Conservation (phyloP, 2,329 filamentous ascomycete genomes). For the Fusarium subglutinans region DNA sequence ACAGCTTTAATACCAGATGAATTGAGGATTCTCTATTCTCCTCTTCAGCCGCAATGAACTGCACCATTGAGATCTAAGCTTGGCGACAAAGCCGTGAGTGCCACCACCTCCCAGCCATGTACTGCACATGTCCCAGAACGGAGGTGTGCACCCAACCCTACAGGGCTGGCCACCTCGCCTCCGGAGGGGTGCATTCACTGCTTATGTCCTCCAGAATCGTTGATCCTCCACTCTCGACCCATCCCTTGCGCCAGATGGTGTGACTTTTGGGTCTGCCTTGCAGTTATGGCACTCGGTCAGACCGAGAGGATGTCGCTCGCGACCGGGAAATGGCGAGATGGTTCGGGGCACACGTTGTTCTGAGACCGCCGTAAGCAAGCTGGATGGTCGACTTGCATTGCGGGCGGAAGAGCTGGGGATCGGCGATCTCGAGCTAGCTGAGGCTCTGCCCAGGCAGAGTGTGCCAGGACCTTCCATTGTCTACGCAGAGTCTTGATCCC, state of each 20-base stretch:
- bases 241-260: neutral
- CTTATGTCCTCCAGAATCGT: neutral
- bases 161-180: neutral
- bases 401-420: neutral
- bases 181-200: neutral
- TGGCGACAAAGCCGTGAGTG: neutral
- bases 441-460: neutral
- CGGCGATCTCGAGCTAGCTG: neutral
- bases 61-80: neutral
- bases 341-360: neutral
- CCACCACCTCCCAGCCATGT: neutral
- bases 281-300: neutral
- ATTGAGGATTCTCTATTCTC: neutral
- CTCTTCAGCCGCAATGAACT: neutral
- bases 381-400: neutral
- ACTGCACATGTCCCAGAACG: neutral
- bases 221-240: neutral
- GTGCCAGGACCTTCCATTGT: neutral
- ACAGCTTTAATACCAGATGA: neutral
- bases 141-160: neutral
- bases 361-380: neutral
- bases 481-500: accelerated
- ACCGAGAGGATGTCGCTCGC: neutral
- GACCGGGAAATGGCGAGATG: neutral
- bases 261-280: neutral